Base-by-base conservation (phyloP, 2,329 filamentous ascomycete genomes). In the Cercospora zeae-maydis region DNA sequence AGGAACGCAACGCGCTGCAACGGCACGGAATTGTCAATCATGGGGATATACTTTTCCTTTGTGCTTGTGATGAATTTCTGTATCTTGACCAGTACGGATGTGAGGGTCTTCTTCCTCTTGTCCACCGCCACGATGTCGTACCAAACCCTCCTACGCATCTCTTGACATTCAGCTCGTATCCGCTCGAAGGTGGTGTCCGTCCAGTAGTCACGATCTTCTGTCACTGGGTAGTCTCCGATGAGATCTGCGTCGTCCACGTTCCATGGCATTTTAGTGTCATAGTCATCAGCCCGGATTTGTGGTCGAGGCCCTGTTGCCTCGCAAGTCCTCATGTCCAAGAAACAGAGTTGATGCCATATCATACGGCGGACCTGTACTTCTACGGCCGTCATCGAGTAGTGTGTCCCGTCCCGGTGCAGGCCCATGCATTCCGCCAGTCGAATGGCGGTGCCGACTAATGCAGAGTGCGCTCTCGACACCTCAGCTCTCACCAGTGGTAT, bases 351-450 rank as follows among this genome's bases (percentile, higher is more conserved):
- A 72, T 91, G 87, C 90, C 89, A 92, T 34, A 92, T 81, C 39
- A 92, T 77, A 4, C 89, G 84, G 11, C 89, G 84, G 2, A 91
- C 81, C 58, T 92, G 88, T 0, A 86, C 87, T 69, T 92, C 89
- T 2, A 91, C 77, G 0, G 89, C 83, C 2, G 82, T 84, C 61
- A 89, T 81, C 1, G 84, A 85, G 70, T 90, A 91, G 9, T 83
- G 81, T 47, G 85, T 83, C 14, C 88, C 88, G 67, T 92, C 89
- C 8, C 88, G 83, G 72, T 92, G 88, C 16, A 92, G 77, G 1
- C 88, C 88, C 87, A 92, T 91, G 70, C 88, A 91, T 77, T 92
- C 88, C 6, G 88, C 89, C 73, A 92, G 84, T 14, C 89, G 82
- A 45, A 92, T 87, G 3, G 88, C 88, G 13, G 88, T 86, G 2